phyloP scores from a whole-genome alignment of 2,329 filamentous ascomycete species.

The Fusarium musae region DNA sequence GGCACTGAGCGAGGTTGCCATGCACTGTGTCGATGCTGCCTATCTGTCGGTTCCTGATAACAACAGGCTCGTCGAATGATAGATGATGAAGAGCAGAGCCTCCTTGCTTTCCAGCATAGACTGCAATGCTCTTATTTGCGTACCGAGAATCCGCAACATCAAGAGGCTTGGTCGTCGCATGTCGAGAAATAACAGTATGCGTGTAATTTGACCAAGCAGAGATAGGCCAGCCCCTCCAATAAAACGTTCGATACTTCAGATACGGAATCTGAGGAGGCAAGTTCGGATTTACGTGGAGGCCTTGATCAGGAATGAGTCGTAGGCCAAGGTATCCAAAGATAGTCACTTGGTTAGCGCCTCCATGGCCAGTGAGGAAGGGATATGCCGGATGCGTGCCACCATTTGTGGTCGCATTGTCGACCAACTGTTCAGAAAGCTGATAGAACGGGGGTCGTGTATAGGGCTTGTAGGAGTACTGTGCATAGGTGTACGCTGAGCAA shows the following conservation, averaged over 20 bases:
- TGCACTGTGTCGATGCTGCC: not conserved
- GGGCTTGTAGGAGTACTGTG: constrained; percentile 2
- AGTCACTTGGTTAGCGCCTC: not conserved
- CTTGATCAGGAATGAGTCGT: not conserved
- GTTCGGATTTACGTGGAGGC: not conserved
- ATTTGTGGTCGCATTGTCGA: not conserved
- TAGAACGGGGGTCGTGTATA: not conserved
- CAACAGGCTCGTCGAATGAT: not conserved
- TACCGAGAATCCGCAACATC: not conserved
- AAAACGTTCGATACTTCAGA: not conserved
- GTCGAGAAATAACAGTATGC: not conserved
- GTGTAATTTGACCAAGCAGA: constrained; percentile 3
- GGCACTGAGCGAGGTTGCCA: not conserved
- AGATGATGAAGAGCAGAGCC: not conserved
- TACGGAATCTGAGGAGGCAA: not conserved
- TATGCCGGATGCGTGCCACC: not conserved
- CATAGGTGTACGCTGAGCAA: not conserved
- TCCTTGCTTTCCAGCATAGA: not conserved
- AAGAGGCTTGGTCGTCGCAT: not conserved
- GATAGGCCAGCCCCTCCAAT: constrained; percentile 7
- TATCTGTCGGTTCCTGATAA: not conserved
- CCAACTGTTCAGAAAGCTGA: not conserved
- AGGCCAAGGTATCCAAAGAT: constrained; percentile 2
- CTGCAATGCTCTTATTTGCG: not conserved
- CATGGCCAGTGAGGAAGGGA: not conserved